Evolutionary conservation across 441 rosid species (phyloP), one percentile per base, ranked within the genome.

Genomic region (Erodium trifolium): DNA sequence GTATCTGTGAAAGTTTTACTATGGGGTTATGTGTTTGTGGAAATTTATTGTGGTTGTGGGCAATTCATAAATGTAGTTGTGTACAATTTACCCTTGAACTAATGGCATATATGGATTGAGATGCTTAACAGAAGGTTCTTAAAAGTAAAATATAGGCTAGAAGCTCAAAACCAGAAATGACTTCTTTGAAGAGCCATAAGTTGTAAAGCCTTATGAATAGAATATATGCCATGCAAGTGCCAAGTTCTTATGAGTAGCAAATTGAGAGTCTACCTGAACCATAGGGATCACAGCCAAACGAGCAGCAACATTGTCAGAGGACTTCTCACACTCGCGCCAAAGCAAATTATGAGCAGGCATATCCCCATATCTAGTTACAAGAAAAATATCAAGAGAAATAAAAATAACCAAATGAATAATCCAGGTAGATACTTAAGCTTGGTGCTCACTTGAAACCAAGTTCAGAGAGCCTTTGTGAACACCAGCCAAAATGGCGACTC

Each of bases 401-500:
- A 14, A 23, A 62, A 41, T 27, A 68, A 67, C 14, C 43, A 67
- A n/a, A 16, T 5, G 39, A 2, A 51, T 67, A 5, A 29, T 13
- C 23, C 0, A 16, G 43, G 27, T 62, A 60, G 49, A 70, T 16
- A 45, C 1, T 43, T 70, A 12, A 13, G 41, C 41, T 66, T 3
- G 10, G 49, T 41, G 13, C 84, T 67, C 65, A 91, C 97, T 76
- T 86, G 88, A 89, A 89, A 65, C 97, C 97, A 73, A 93, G 91
- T 85, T 91, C 91, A 47, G 86, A 75, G 35, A 93, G 95, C 79
- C 98, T 78, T 75, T 89, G 96, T 0, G 95, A 91, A 76, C 97
- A 93, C 97, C 97, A 93, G 73, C 86, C 76, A 72, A 91, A 93
- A 79, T 93, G 98, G 11, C 95, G 94, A 71, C 98, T 93, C 83